Base-by-base conservation (phyloP, 768 basidiomycete genomes). In the Pleurotus salmoneostramineus region DNA sequence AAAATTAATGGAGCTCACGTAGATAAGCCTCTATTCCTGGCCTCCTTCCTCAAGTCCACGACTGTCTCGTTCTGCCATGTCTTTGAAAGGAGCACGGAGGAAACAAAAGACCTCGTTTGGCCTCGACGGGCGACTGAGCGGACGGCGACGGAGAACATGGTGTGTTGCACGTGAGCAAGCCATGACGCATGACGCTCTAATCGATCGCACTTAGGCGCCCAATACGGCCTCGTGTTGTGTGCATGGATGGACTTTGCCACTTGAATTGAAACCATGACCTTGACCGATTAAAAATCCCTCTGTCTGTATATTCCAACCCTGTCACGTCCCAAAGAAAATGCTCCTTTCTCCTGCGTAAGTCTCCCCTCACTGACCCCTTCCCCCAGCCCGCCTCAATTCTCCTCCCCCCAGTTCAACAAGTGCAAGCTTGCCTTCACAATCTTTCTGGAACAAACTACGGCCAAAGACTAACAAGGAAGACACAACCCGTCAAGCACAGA, bases 261-360 rank as follows among this genome's bases (percentile, higher is more conserved):
- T 27, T 27, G 21, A 27, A 27, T 27, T 27, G 21, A 27, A 27
- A 27, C 21, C 21, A 27, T 27, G 21, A 27, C 21, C 21, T 27
- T 27, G 21, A 27, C 21, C 21, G 21, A 27, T 27, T 27, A 27
- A 27, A 27, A 27, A 27, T 27, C 21, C 3, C 21, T 17, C 34
- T 17, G 40, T 33, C 15, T n/a, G 32, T 43, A 58, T 56, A 56
- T 45, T 21, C 48, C 45, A 59, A 57, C 62, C 59, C 52, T 55
- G 37, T 43, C 21, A 42, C 36, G 17, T 40, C 52, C 35, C 52
- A 21, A 50, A 15, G 50, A 70, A 61, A 71, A 91, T 92, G 90
- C 84, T 92, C 66, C 83, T 84, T 71, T 91, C 89, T 63, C 91
- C 91, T 71, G 84, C 89, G 91, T 92, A 76, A 68, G 80, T 72